These are phyloP conservation scores for Grigorovia transvaalensis DNA, from an alignment of 805 yeast species.

Conservation along the genomic window DNA sequence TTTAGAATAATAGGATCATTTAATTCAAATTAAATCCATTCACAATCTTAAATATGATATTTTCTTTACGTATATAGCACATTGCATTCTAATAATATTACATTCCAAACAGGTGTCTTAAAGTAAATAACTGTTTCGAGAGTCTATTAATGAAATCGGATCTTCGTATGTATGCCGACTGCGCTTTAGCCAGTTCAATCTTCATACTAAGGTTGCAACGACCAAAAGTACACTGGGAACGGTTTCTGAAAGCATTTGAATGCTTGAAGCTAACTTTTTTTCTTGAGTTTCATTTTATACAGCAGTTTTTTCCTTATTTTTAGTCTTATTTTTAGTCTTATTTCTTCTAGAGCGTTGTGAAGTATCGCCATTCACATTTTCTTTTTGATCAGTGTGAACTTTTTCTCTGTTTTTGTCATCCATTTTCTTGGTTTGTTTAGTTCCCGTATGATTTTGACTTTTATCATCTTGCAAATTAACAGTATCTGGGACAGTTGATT, in stretches of 20 bases:
- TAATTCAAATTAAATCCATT: background rate
- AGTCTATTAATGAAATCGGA: too few species aligned
- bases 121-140: too few species aligned
- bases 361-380: too few species aligned
- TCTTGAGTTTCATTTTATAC: too few species aligned
- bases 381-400: too few species aligned
- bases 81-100: background rate
- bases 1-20: slow-evolving; percentile 2
- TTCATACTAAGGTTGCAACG: too few species aligned
- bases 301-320: background rate
- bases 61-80: background rate
- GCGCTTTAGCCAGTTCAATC: too few species aligned
- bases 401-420: background rate
- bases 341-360: too few species aligned
- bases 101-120: background rate
- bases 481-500: background rate
- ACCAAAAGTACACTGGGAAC: too few species aligned
- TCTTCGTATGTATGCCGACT: too few species aligned
- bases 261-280: too few species aligned
- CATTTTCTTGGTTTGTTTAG: background rate
- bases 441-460: background rate
- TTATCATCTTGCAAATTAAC: background rate
- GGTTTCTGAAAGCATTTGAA: too few species aligned
- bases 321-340: background rate
- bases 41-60: background rate